These are phyloP conservation scores for Aspergillus haitiensis DNA, from an alignment of 495 filamentous ascomycete genomes.

Conservation along the genomic window DNA sequence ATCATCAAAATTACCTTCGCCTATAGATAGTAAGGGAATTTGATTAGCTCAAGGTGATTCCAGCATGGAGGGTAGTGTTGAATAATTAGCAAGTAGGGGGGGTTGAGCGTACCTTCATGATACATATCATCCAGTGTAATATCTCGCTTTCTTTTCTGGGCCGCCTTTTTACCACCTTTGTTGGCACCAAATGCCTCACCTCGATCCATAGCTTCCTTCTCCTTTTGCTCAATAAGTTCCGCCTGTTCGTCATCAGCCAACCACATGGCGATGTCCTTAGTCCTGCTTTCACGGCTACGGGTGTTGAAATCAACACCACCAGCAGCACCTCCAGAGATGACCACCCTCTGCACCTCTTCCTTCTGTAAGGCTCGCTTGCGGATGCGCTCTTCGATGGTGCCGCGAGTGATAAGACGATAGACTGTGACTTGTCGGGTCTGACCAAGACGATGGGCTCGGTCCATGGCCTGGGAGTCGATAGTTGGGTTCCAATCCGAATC, in stretches of 20 bases:
- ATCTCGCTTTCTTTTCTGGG: conserved; percentile 66
- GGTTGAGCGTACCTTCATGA: conserved; percentile 75
- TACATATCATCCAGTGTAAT: conserved; percentile 95
- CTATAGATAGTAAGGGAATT: conserved; percentile 45
- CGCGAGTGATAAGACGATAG: conserved; percentile 94
- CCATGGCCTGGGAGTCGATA: conserved; percentile 98
- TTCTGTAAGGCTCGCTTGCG: conserved; percentile 97
- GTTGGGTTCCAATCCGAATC: conserved; percentile 99
- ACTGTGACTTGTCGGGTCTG: conserved; percentile 96
- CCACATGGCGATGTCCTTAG: conserved; percentile 96
- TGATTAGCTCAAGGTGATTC: neutral
- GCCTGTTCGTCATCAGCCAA: conserved; percentile 94
- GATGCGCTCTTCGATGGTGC: conserved; percentile 97
- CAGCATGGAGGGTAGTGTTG: neutral
- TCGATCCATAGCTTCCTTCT: conserved; percentile 72
- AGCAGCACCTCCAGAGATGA: conserved; percentile 87
- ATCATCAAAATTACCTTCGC: conserved; percentile 93
- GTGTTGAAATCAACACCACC: conserved; percentile 92
- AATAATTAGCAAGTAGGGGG: conserved; percentile 9
- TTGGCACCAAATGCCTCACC: conserved; percentile 49
- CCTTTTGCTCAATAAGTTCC: conserved; percentile 83
- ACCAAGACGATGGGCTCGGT: conserved; percentile 95
- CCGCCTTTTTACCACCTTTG: conserved; percentile 57
- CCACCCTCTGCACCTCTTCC: conserved; percentile 97
- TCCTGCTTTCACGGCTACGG: conserved; percentile 81